A percentile compares a stretch with the other conserved stretches of the same genome.
Evolutionary conservation across 2,329 filamentous ascomycete species (phyloP).

Genomic region (Diaporthe eres): DNA sequence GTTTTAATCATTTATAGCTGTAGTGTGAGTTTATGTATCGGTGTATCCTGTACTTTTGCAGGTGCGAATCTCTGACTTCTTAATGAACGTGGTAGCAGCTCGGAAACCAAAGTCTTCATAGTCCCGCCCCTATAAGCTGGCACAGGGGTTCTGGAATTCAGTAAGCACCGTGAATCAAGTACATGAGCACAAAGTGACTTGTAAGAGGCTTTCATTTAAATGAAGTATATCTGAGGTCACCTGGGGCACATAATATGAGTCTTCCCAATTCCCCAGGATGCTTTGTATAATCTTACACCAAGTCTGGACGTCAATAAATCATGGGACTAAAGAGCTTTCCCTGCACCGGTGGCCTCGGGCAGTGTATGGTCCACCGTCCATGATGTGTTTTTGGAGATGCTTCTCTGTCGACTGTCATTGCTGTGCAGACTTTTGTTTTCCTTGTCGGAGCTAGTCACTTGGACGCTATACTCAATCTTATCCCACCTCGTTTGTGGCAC

Average conservation of each 20-base stretch:
- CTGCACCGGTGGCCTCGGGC: background rate
- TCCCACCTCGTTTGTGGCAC: constrained; percentile 35
- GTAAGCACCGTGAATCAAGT: background rate
- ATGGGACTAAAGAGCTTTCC: background rate
- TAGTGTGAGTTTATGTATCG: too few species aligned
- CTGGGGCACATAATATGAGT: too few species aligned
- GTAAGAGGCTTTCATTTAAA: background rate
- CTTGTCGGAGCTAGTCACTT: background rate
- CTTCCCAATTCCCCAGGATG: too few species aligned
- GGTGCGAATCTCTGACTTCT: too few species aligned
- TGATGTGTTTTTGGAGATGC: constrained; percentile 39
- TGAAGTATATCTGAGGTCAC: background rate
- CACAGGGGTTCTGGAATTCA: background rate
- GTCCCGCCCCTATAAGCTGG: background rate
- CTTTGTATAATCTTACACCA: too few species aligned
- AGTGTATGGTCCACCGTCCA: constrained; percentile 28
- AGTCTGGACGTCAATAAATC: background rate
- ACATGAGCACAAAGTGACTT: background rate
- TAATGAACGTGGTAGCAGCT: too few species aligned
- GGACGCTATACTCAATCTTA: constrained; percentile 31
- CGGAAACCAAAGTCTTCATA: background rate
- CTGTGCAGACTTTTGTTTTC: constrained; percentile 13
- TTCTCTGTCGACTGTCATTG: constrained; percentile 19
- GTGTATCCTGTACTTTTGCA: too few species aligned
- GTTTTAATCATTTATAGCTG: too few species aligned